Conservation (phyloP, 2,329 filamentous ascomycete species). For the Phaeosphaeriaceae sp. region DNA sequence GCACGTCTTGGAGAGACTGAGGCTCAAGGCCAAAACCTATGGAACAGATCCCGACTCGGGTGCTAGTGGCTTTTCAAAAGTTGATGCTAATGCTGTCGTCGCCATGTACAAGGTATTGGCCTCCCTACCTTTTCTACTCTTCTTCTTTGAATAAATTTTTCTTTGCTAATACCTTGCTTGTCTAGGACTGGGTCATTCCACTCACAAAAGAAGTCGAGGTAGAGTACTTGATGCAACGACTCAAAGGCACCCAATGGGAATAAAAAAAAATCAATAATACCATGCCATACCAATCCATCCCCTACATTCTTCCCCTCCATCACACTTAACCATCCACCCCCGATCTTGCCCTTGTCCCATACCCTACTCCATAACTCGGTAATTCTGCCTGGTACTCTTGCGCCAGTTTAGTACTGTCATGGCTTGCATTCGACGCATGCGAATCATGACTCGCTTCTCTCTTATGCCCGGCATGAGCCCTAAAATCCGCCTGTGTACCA, state of each 20-base stretch:
- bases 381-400: constrained; percentile 33
- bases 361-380: constrained; percentile 26
- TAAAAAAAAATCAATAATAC: constrained; percentile 15
- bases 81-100: constrained; percentile 78
- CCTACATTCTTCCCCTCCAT: too few relatives aligned
- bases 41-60: constrained; percentile 80
- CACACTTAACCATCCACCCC: too few relatives aligned
- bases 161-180: too few relatives aligned
- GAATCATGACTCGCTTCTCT: background rate
- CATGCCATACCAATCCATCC: too few relatives aligned
- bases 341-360: constrained; percentile 5
- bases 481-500: constrained; percentile 6
- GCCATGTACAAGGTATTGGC: constrained; percentile 47
- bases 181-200: constrained; percentile 83
- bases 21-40: constrained; percentile 90
- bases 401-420: constrained; percentile 29
- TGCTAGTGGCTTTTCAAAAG: constrained; percentile 71
- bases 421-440: constrained; percentile 22
- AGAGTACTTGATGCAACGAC: constrained; percentile 94
- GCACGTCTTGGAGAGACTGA: constrained; percentile 85
- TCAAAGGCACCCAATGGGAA: constrained; percentile 64
- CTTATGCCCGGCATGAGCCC: background rate
- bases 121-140: background rate
- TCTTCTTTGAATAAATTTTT: too few relatives aligned
- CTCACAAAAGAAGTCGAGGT: constrained; percentile 98